These are phyloP conservation scores for Ceratobasidium sp. DNA, from an alignment of 1,284 basidiomycete species.

Conservation along the genomic window DNA sequence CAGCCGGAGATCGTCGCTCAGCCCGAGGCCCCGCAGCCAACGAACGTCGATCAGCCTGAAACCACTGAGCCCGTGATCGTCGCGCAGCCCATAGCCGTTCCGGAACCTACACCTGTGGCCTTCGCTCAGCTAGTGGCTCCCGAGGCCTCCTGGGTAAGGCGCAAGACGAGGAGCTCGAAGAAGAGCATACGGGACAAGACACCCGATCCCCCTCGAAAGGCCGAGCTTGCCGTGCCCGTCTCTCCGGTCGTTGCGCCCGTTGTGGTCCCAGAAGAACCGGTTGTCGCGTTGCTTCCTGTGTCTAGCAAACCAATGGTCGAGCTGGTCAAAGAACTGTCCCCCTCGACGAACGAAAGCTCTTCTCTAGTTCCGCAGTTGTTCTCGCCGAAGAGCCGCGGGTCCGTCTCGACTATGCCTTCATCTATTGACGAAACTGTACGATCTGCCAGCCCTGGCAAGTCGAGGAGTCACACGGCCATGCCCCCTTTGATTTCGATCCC, in stretches of 20 bases:
- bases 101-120: background rate
- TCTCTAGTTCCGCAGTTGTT: background rate
- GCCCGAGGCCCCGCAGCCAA: background rate
- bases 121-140: background rate
- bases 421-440: background rate
- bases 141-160: background rate
- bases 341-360: background rate
- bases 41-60: background rate
- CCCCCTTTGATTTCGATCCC: constrained; percentile 39
- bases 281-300: background rate
- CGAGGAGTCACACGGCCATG: constrained; percentile 19
- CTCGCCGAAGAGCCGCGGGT: background rate
- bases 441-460: constrained; percentile 1
- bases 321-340: background rate
- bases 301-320: background rate
- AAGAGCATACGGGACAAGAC: constrained; percentile 33
- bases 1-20: background rate
- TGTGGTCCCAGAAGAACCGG: background rate
- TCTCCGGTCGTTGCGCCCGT: constrained; percentile 2
- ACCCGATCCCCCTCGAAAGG: constrained; percentile 1
- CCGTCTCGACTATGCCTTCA: background rate
- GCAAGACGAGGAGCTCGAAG: constrained; percentile 24
- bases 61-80: background rate
- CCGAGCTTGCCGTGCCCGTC: background rate
- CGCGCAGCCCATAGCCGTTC: background rate